Evolutionary conservation across 2,329 filamentous ascomycete genomes (phyloP), one percentile per base, ranked within the genome.

Genomic region (Pseudogymnoascus sp.): DNA sequence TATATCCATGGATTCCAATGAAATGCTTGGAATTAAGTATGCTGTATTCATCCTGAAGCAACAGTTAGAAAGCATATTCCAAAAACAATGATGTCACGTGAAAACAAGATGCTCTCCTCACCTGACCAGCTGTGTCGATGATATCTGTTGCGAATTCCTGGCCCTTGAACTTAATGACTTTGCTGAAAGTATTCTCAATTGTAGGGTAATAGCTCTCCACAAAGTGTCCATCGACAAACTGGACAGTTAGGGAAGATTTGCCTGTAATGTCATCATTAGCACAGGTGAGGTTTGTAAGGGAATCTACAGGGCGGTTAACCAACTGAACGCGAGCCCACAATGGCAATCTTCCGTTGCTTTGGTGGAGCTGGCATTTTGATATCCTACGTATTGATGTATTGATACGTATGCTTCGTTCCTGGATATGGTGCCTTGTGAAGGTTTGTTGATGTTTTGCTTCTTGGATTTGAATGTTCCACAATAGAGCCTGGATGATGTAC

Each of bases 201-300:
- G 94, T 99, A 36, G 94, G 94, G 75, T 99, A 99, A 78, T 99
- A 99, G 75, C 90, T 95, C 76, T 99, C 94, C 72, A 99, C 93
- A 73, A 99, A 99, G 77, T 96, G 92, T 65, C 92, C 92, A 74
- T 99, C 94, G 72, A 97, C 93, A 72, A 94, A 97, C 73, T 93
- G 93, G 57, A 97, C 94, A 11, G 94, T 96, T 67, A 99, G 86
- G 60, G 93, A 97, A 20, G 92, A 97, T 81, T 99, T 99, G 76
- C 94, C 94, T 97, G 70, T 63, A 64, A 60, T 60, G 39, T 18
- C 47, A 54, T 54, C 47, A 58, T 38, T 33, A 54, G 47, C 36
- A 22, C 38, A 47, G 41, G 22, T 11, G 16, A 60, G 36, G 60
- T 54, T 20, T 35, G 47, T 33, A 54, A 20, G 47, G 47, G 47